Evolutionary conservation across 306 rosid species (phyloP), one percentile per base, ranked within the genome.

Genomic region (Oxytropis ochrocephala): DNA sequence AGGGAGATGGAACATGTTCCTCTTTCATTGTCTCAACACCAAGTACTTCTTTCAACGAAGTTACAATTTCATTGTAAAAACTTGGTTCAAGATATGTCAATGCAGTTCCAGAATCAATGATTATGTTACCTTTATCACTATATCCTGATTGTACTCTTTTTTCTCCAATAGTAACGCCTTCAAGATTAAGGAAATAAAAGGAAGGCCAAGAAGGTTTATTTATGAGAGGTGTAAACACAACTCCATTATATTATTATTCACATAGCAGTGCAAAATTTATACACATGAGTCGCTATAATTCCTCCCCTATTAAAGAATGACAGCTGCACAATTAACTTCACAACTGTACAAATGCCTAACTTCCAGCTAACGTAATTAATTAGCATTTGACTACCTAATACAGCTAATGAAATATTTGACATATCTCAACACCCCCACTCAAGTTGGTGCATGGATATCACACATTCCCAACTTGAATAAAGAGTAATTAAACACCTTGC

Each of bases 91-190:
- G 71, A 3, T 6, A 9, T 0, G 82, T 79, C 13, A 73, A 32
- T 5, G 62, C 24, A 0, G 78, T 50, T 24, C 82, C 78, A 0
- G 78, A 65, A 51, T 78, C 78, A 11, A 78, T 66, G 12, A 78
- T 7, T 7, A 35, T 35, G 39, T 67, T 67, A 9, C 68, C 68
- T 1, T 13, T 36, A 24, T 24, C 29, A 2, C 17, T 65, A 33
- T 35, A 1, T 0, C 32, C 58, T 1, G 59, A 44, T 1, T 7
- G 6, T 6, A 75, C 21, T 8, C 1, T 19, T 2, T 44, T 46
- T 8, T 62, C 6, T 18, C 67, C 73, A 11, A 75, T 3, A 2
- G 66, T 10, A 75, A 52, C 10, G 46, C n/a, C 29, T 24, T 24
- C 29, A 24, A 24, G 29, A 24, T 24, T 24, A 4, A 24, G 29